These are phyloP conservation scores for Hypericum androsaemum DNA, from an alignment of 345 rosid species.

Conservation along the genomic window DNA sequence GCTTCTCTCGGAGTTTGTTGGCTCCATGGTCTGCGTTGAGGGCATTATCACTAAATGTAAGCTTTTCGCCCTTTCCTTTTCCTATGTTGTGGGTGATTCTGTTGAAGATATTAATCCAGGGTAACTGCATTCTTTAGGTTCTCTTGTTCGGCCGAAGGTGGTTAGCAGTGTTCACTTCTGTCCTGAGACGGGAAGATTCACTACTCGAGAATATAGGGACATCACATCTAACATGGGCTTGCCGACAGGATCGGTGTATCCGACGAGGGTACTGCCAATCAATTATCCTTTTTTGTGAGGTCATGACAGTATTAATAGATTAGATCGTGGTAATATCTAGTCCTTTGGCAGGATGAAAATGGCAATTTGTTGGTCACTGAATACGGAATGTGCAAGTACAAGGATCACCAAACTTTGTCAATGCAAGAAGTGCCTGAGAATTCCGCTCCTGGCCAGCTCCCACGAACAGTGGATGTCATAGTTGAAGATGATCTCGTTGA, in stretches of 20 bases:
- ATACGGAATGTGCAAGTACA: slow-evolving; percentile 83
- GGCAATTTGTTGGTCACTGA: slow-evolving; percentile 92
- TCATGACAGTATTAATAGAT: slow-evolving; percentile 1
- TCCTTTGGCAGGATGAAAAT: slow-evolving; percentile 63
- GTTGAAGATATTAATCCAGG: not conserved
- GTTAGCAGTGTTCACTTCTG: slow-evolving; percentile 95
- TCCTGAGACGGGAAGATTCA: slow-evolving; percentile 65
- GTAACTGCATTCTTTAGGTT: slow-evolving; percentile 38
- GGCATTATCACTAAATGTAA: slow-evolving; percentile 96
- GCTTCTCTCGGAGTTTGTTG: slow-evolving; percentile 85
- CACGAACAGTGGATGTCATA: slow-evolving; percentile 86
- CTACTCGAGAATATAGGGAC: slow-evolving; percentile 81
- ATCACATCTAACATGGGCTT: slow-evolving; percentile 76
- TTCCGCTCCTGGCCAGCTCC: slow-evolving; percentile 99
- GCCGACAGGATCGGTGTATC: slow-evolving; percentile 97
- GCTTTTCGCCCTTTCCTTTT: not conserved
- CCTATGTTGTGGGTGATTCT: not conserved
- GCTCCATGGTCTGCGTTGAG: slow-evolving; percentile 90
- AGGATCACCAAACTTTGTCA: slow-evolving; percentile 96
- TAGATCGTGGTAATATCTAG: slow-evolving; percentile 5
- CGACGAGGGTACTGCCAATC: slow-evolving; percentile 72
- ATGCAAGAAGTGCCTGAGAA: slow-evolving; percentile 98
- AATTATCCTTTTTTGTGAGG: slow-evolving; percentile 5
- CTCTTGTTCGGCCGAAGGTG: slow-evolving; percentile 97
- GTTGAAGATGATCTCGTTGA: slow-evolving; percentile 97